Evolutionary conservation across 441 rosid genomes (phyloP), one percentile per base, ranked within the genome.

Genomic region (Mallotus repandus): DNA sequence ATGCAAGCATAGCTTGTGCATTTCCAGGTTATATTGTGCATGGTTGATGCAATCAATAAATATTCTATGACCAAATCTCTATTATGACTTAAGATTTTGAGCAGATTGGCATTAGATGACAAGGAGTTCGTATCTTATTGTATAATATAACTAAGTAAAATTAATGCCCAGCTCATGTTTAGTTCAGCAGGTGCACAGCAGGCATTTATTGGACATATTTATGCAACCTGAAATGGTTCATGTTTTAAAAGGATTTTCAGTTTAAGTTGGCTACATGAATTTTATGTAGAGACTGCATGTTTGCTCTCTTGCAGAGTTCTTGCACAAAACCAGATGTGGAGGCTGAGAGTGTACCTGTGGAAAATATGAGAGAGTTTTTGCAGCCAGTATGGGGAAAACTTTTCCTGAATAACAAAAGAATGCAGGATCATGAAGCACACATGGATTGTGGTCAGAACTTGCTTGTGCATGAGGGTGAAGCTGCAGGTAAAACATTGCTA

Each of bases 271-370:
- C 67, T 71, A 43, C 81, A 21, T 76, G 76, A 76, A 55, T 66
- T 71, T 71, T 74, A 68, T 74, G 35, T 75, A 69, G 52, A 71
- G 53, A 73, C 60, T 68, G 74, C 66, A 66, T 83, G 72, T 74
- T 82, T 84, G 63, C 60, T 86, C 69, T 82, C 65, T 72, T 88
- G 87, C 88, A 90, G 98, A 94, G 96, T 85, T 89, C 96, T 72
- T 90, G 93, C 78, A 82, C 91, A 48, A 90, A 87, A 73, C 91
- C 92, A 50, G 92, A 88, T 66, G 74, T 81, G 83, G 91, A 90
- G 81, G 88, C 86, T 45, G 96, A 91, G 79, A 76, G 84, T 60
- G 80, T 75, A 18, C 82, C 74, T 50, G 68, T 76, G 74, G 85
- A 89, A 68, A 82, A 78, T 69, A 65, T 71, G 77, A 77, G 58